Base-by-base conservation (phyloP, 2,329 filamentous ascomycete genomes). In the Atkinsonella texensis region DNA sequence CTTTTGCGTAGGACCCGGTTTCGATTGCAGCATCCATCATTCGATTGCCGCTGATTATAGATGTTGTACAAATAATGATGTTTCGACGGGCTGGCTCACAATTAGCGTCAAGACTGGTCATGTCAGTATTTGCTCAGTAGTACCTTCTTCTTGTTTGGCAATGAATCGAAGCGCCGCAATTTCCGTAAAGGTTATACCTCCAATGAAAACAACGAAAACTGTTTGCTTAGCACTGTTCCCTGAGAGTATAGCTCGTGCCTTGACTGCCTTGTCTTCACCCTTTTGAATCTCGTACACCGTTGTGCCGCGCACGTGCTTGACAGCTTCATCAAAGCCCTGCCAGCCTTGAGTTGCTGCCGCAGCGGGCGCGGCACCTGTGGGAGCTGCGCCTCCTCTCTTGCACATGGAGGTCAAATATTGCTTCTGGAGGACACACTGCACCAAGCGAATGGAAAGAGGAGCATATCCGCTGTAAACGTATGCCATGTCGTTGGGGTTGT, bases 381-480 rank as follows among this genome's bases (percentile, higher is more conserved):
- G 61, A 15, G 55, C 51, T 15, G 68, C 69, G 44, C 69, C 74
- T 15, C 76, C 77, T 32, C 85, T 85, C 58, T 80, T 83, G 49
- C 80, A 83, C 11, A 90, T 77, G 4, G 79, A 81, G 52, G 84
- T 73, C 32, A 98, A 73, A 58, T 90, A 87, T 52, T 88, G 81
- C 67, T 98, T 98, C 66, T 97, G 90, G 46, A 98, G 70, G 48
- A 97, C 80, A 63, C 88, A 93, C 67, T 98, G 94, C 6, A 98
- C 85, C 4, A 98, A 79, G 15, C 93, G 84, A 50, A 97, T 80
- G 44, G 88, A 95, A 12, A 98, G 77, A 0, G 93, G 94, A 4
- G 94, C 93, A 64, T 97, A 98, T 49, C 93, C 94, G 57, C 88
- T 95, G 69, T 97, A 98, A 11, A 96, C 90, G 62, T 98, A 98